Evolutionary conservation across 2,329 filamentous ascomycete genomes (phyloP).

Genomic region (Lasiodiplodia gonubiensis): DNA sequence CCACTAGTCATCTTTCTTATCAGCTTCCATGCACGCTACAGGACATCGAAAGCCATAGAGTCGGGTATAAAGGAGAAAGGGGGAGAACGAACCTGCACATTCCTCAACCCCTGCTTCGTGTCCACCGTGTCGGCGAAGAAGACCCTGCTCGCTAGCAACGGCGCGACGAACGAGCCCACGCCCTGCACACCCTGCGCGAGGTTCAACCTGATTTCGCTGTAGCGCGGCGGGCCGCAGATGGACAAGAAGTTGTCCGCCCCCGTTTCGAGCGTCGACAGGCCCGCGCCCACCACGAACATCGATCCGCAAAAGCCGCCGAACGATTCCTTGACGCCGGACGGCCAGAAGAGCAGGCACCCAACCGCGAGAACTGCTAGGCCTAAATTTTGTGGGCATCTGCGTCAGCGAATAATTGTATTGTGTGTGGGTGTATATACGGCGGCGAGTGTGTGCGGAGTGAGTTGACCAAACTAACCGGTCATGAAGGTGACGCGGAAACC

Average conservation of each 20-base stretch:
- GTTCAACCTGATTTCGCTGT: constrained; percentile 65
- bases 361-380: constrained; percentile 57
- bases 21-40: not conserved
- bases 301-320: constrained; percentile 67
- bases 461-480: constrained; percentile 5
- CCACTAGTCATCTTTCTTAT: constrained; percentile 47
- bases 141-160: constrained; percentile 63
- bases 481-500: constrained; percentile 27
- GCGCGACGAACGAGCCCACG: constrained; percentile 64
- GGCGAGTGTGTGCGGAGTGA: not conserved
- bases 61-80: not conserved
- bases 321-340: constrained; percentile 67
- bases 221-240: constrained; percentile 65
- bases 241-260: constrained; percentile 67
- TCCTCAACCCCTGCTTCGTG: constrained; percentile 55
- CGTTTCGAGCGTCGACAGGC: constrained; percentile 65
- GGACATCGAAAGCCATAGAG: not conserved
- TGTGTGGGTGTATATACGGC: too few relatives aligned
- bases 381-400: not conserved
- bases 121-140: constrained; percentile 53
- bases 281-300: constrained; percentile 67
- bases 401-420: not conserved
- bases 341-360: constrained; percentile 63
- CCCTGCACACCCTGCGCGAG: constrained; percentile 68
- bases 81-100: constrained; percentile 32